Evolutionary conservation across 2,329 filamentous ascomycete genomes (phyloP), one percentile per base, ranked within the genome.

Genomic region (Paraconiothyrium sp.): DNA sequence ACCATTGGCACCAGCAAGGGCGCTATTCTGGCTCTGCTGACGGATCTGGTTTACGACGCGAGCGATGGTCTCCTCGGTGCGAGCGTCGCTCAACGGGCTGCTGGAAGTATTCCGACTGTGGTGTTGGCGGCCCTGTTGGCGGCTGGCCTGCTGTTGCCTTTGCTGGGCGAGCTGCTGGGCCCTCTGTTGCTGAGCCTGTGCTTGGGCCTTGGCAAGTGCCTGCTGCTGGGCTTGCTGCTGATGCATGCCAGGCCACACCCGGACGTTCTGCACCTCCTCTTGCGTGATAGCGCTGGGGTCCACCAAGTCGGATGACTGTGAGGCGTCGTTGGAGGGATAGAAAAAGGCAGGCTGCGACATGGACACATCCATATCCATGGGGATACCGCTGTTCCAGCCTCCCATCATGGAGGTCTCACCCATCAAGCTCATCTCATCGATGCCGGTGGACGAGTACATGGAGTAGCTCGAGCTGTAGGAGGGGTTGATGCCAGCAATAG

Each of bases 21-120:
- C 84, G 58, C 69, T 69, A 60, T 75, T 76, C 64, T 78, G 76
- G 79, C 91, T 93, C 68, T 83, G 88, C 70, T 92, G 88, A 70
- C 94, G 89, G 90, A 98, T 97, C 57, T 94, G 93, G 81, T 94
- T 94, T 37, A 98, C 85, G 4, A 98, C 87, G 76, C 95, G 93
- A 27, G 92, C 93, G 70, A 98, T 97, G 79, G 94, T 96, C 81
- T 97, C 93, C 80, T 98, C 94, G 54, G 81, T 82, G 67, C 81
- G 81, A 32, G 81, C 79, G 65, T 84, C 83, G 54, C 78, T 74
- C 61, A 76, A 64, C 10, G 75, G 78, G 66, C 80, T 79, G 66
- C 80, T 79, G 16, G 74, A 74, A 62, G 74, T 76, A 44, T 72
- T 72, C 60, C 69, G 72, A 61, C 67, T 64, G n/a, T 72, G 68